Base-by-base conservation (phyloP, 805 yeast genomes). In the Clavispora asparagi region DNA sequence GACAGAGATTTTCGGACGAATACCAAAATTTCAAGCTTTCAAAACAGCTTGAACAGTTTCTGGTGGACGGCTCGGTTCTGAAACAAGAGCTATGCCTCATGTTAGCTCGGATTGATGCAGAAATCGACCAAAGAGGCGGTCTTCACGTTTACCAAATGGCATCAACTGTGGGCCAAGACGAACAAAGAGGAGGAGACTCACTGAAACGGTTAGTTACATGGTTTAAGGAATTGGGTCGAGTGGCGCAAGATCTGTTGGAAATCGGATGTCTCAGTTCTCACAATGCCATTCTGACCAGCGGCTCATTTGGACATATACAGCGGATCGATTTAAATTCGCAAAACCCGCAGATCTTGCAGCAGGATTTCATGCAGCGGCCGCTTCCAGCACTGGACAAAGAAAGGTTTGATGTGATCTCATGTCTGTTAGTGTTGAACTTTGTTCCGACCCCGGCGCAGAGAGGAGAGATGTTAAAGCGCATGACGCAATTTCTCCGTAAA, bases 111-210 rank as follows among this genome's bases (percentile, higher is more conserved):
- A 78, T 90, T 6, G 84, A 82, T 50, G 74, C 70, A 3, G 90
- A 87, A 57, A 74, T 85, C 4, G 69, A 69, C 8, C 73, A 68
- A 37, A 70, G 82, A 38, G 97, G 97, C 0, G 97, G 97, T 0
- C 62, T 92, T 1, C 75, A 80, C 42, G 78, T 79, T 10, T 92
- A 92, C 61, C 99, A 92, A 59, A 64, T 74, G 17, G 98, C 98
- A 0, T 87, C 96, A 1, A 77, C 85, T 1, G 79, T 81, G 42
- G 99, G 99, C 0, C 99, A 92, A 57, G 78, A 80, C 47, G 61
- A 64, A 0, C 74, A 75, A 40, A 63, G 98, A 51, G 98, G 99
- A 0, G 96, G 97, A 1, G 99, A 92, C 60, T 88, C 97, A 0
- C 89, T 96, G 2, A 87, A 84, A 54, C 72, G 82, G 56, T 67